Conservation (phyloP, 176 grass and related monocot genomes). For the Raddia guianensis region DNA sequence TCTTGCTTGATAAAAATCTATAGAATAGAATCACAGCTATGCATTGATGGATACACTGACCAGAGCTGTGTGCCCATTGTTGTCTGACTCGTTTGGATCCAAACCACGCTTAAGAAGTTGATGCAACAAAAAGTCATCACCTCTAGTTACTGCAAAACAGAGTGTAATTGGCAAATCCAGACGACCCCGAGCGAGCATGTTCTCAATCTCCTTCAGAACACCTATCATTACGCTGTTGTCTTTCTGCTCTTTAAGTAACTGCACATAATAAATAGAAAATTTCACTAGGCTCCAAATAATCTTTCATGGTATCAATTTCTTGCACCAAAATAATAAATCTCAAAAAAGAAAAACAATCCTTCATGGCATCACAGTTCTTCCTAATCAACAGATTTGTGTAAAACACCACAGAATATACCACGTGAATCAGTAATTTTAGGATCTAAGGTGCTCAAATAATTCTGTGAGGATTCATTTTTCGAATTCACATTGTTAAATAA, state of each 20-base stretch:
- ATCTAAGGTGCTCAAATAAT: background rate
- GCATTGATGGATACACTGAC: slow-evolving; percentile 44
- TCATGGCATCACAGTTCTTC: background rate
- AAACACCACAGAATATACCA: background rate
- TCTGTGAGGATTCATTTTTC: background rate
- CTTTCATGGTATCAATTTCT: background rate
- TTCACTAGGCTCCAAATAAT: slow-evolving; percentile 9
- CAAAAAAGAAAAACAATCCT: background rate
- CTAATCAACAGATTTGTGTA: background rate
- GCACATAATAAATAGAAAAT: slow-evolving; percentile 25
- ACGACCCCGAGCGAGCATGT: slow-evolving; percentile 75
- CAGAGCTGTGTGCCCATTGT: slow-evolving; percentile 73
- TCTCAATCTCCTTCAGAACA: slow-evolving; percentile 82
- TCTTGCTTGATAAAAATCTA: slow-evolving; percentile 16
- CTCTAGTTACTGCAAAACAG: slow-evolving; percentile 75
- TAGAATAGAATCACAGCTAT: background rate
- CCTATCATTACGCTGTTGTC: slow-evolving; percentile 59
- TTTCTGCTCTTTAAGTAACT: slow-evolving; percentile 73
- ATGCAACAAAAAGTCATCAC: slow-evolving; percentile 68
- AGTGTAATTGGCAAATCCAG: slow-evolving; percentile 89
- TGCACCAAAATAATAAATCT: background rate
- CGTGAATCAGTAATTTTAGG: slow-evolving; percentile 3
- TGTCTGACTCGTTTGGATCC: slow-evolving; percentile 86
- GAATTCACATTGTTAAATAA: slow-evolving; percentile 1
- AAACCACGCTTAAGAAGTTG: slow-evolving; percentile 83